Evolutionary conservation across 768 basidiomycete genomes (phyloP), one percentile per base, ranked within the genome.

Genomic region (Lactifluus piperatus): DNA sequence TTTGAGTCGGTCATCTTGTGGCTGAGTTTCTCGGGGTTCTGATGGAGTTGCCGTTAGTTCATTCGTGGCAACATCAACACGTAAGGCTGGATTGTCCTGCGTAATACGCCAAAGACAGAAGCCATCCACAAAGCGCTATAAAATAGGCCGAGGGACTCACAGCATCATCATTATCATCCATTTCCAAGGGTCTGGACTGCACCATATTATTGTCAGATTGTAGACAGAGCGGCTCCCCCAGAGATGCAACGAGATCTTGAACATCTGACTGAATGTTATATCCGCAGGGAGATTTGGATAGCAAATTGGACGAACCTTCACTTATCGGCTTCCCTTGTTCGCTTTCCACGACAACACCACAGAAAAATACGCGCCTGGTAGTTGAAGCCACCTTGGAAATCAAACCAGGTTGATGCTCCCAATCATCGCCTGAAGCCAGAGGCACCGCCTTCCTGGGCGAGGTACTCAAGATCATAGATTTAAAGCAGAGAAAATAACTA

Each of bases 331-430:
- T 80, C 6, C 86, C 87, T 63, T 81, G 78, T 63, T 86, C 86
- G 52, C 83, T 84, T 73, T 97, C 92, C 30, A 95, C 85, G 14
- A 95, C 89, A 20, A 95, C 88, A 45, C 89, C 90, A 68, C 88
- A 91, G 69, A 88, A 88, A 71, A 94, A 95, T 26, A 86, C 88
- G 68, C 93, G 86, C 70, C 80, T 85, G 6, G 87, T 94, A 62
- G 82, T 65, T 51, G 73, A 70, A 32, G 73, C 67, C 10, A 66
- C 69, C 18, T 72, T 71, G 43, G 79, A 72, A 34, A 70, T 72
- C 30, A 72, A 62, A 47, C 56, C 61, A 51, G 65, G 74, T 50
- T 77, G 74, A 49, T 77, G 74, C 46, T 78, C 75, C 27, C 75
- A 67, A 65, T 83, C 84, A 61, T 88, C 83, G 45, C 85, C 87